Percentiles rank a stretch among this genome's conserved stretches.
phyloP scores from a whole-genome alignment of 179 eudicot species.

The Carnegiea gigantea region DNA sequence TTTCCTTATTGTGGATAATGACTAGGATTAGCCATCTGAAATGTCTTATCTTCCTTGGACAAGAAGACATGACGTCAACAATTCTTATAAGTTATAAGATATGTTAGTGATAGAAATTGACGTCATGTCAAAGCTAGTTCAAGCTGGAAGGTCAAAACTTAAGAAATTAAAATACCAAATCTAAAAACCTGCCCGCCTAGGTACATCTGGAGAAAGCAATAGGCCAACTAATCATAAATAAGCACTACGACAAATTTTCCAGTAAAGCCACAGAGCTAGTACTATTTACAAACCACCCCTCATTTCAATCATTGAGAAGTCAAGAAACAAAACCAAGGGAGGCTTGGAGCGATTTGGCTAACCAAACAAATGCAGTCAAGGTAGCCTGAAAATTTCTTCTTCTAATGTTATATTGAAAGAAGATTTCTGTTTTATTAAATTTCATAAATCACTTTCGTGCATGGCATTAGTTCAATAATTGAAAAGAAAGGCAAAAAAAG shows the following conservation, averaged over 20 bases:
- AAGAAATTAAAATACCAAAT: too few species aligned
- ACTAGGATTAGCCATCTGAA: not conserved
- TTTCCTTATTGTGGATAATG: not conserved
- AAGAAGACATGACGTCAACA: conserved; percentile 11
- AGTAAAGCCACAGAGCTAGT: not conserved
- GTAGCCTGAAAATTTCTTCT: not conserved
- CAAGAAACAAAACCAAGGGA: not conserved
- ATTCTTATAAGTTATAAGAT: not conserved
- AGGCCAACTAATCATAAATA: conserved; percentile 19
- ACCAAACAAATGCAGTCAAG: conserved; percentile 1
- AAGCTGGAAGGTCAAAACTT: not conserved
- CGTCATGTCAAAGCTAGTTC: not conserved
- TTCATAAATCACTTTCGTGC: not conserved
- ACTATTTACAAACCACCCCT: conserved; percentile 6
- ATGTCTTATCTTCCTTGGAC: not conserved
- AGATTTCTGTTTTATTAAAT: not conserved
- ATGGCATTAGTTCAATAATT: not conserved
- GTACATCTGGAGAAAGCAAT: conserved; percentile 7
- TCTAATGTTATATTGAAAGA: not conserved
- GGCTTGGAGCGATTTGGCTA: not conserved
- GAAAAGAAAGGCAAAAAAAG: not conserved
- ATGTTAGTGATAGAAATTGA: not conserved
- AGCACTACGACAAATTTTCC: not conserved
- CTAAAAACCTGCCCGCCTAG: too few species aligned
- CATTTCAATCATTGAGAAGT: conserved; percentile 5